These are phyloP conservation scores for Prunus dulcis DNA, from an alignment of 306 rosid species.

Conservation along the genomic window DNA sequence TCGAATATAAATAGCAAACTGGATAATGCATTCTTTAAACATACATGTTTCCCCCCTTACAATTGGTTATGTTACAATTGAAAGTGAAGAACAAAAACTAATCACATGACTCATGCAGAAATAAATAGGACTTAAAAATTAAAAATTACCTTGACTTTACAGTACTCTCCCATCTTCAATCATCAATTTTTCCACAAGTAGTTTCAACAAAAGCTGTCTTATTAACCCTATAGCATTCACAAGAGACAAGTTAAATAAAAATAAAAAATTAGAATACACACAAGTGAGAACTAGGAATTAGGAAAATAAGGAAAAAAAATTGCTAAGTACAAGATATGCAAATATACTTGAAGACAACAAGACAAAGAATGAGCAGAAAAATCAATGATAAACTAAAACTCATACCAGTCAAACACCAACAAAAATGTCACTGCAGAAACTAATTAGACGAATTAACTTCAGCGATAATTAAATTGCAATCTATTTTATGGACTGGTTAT, in stretches of 20 bases:
- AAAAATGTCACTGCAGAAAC: too few relatives aligned
- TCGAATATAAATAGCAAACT: too few relatives aligned
- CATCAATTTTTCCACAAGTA: not conserved
- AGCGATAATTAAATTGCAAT: too few relatives aligned
- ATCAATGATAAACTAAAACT: not conserved
- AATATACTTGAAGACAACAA: not conserved
- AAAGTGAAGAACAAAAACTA: not conserved
- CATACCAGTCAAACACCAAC: not conserved
- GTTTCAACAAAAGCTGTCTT: not conserved
- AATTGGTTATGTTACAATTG: not conserved
- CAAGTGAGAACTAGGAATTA: not conserved
- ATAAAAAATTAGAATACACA: not conserved
- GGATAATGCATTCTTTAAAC: not conserved
- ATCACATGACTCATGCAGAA: not conserved
- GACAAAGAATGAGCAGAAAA: too few relatives aligned
- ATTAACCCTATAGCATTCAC: not conserved
- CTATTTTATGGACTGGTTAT: too few relatives aligned
- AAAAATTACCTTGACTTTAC: conserved; percentile 43
- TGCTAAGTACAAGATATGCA: not conserved
- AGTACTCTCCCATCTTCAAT: conserved; percentile 39
- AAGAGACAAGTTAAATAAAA: not conserved
- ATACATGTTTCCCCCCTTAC: not conserved
- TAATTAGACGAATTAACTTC: too few relatives aligned
- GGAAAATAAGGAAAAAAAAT: not conserved
- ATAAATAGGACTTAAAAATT: not conserved